Evolutionary conservation across 2,329 filamentous ascomycete species (phyloP), one percentile per base, ranked within the genome.

Genomic region (Diplodia corticola): DNA sequence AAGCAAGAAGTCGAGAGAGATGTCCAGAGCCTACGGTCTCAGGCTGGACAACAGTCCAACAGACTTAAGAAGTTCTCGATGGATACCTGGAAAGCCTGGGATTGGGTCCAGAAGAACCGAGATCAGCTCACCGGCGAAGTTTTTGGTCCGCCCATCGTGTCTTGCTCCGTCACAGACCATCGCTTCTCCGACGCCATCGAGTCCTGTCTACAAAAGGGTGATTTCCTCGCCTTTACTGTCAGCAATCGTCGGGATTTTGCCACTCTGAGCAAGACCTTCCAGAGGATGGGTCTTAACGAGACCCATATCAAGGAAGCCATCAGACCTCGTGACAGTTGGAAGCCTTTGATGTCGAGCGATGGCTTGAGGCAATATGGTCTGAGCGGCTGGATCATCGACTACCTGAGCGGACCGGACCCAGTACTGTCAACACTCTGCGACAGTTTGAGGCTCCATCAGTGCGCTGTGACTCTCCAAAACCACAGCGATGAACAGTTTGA

Each of bases 351-450:
- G 5, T 79, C 84, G 0, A 71, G 75, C 5, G 81, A 87, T 9
- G 82, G 91, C 63, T 77, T 92, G 65, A 73, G 63, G 67, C 72
- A 48, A 67, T 87, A 77, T 40, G 92, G 92, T 0, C 86, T 99
- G 59, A 90, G 96, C 69, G 88, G 89, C 1, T 97, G 91, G 80
- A 88, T 92, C 0, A 83, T 91, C 28, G 91, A 98, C 73, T 91
- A 86, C 67, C 75, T 99, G 5, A 84, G 89, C 37, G 95, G 94
- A 0, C 96, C 96, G 0, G 88, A 89, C 1, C 85, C 91, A 1
- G 91, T 99, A 1, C 80, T 98, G 37, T 90, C 92, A 6, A 95
- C 96, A 90, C 85, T 99, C 24, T 97, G 93, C 76, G 85, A 88
- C 13, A 89, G 91, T 70, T 86, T 85, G 67, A 84, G 81, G 63